Evolutionary conservation across 1,284 basidiomycete genomes (phyloP).

Genomic region (Bondarzewia mesenterica): DNA sequence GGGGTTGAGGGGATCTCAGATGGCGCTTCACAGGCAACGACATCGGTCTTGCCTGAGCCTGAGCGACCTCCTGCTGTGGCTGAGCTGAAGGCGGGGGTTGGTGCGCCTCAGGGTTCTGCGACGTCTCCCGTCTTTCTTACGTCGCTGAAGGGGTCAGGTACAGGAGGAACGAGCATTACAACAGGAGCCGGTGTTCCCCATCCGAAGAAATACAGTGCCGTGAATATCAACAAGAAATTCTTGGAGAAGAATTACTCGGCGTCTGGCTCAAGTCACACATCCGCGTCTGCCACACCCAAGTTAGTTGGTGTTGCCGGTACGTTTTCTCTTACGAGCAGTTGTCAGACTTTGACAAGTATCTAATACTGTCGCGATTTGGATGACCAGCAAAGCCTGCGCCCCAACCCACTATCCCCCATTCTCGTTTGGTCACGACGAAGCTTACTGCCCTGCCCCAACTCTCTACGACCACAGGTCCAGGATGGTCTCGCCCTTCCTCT

Average conservation of each 20-base stretch:
- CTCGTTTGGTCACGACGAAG: slow-evolving; percentile 78
- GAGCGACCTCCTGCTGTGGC: slow-evolving; percentile 8
- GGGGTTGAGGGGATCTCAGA: slow-evolving; percentile 9
- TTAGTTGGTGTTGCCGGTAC: slow-evolving; percentile 41
- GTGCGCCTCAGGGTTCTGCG: slow-evolving; percentile 20
- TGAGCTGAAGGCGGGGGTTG: slow-evolving; percentile 8
- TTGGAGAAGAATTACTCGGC: slow-evolving; percentile 71
- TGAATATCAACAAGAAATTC: slow-evolving; percentile 93
- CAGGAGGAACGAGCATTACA: slow-evolving; percentile 4
- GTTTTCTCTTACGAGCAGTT: slow-evolving; percentile 18
- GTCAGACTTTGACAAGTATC: not conserved
- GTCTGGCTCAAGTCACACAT: slow-evolving; percentile 31
- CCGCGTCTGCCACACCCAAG: slow-evolving; percentile 36
- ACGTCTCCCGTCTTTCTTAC: slow-evolving; percentile 25
- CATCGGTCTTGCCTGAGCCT: slow-evolving; percentile 7
- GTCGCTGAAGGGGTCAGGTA: slow-evolving; percentile 7
- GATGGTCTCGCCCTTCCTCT: slow-evolving; percentile 75
- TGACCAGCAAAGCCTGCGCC: slow-evolving; percentile 46
- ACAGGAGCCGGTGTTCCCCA: slow-evolving; percentile 32
- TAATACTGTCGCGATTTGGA: slow-evolving; percentile 8
- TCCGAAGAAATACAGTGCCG: slow-evolving; percentile 79
- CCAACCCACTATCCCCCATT: slow-evolving; percentile 52
- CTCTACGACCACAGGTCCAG: slow-evolving; percentile 48
- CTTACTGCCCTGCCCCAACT: slow-evolving; percentile 58
- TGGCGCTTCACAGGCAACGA: slow-evolving; percentile 9